Conservation (phyloP, 2,329 filamentous ascomycete genomes). For the Grosmannia clavigera region DNA sequence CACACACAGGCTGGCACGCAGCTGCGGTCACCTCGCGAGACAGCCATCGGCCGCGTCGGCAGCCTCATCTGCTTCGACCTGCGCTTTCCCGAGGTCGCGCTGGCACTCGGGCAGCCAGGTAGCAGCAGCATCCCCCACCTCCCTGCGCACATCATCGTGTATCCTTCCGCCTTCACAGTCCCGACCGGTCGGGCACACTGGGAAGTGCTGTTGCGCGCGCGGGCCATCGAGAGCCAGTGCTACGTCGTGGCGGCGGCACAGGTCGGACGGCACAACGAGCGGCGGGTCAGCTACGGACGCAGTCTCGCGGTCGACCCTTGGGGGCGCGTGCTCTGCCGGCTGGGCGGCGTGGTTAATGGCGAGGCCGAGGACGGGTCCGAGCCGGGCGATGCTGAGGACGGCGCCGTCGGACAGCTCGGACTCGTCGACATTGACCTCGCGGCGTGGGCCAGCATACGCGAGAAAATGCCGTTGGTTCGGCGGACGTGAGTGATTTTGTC, state of each 20-base stretch:
- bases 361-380: slow-evolving; percentile 21
- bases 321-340: slow-evolving; percentile 60
- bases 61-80: slow-evolving; percentile 84
- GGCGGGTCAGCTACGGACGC: slow-evolving; percentile 67
- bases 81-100: slow-evolving; percentile 64
- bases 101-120: slow-evolving; percentile 44
- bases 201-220: slow-evolving; percentile 63
- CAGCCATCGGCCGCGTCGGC: slow-evolving; percentile 61
- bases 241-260: slow-evolving; percentile 85
- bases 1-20: slow-evolving; percentile 17
- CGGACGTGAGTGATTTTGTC: slow-evolving; percentile 31
- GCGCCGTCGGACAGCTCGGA: slow-evolving; percentile 34
- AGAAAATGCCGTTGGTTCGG: slow-evolving; percentile 38
- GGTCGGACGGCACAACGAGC: slow-evolving; percentile 51
- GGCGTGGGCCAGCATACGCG: slow-evolving; percentile 33
- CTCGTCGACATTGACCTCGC: slow-evolving; percentile 42
- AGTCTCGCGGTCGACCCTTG: slow-evolving; percentile 80
- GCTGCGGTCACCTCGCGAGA: slow-evolving; percentile 53
- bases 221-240: slow-evolving; percentile 80
- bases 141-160: slow-evolving; percentile 63
- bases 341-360: slow-evolving; percentile 39
- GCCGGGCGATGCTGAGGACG: slow-evolving; percentile 15
- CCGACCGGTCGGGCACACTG: slow-evolving; percentile 79
- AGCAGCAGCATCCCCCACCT: slow-evolving; percentile 15
- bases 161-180: slow-evolving; percentile 83